phyloP scores from a whole-genome alignment of 164 flowering plant species.

The Hamamelis virginiana region DNA sequence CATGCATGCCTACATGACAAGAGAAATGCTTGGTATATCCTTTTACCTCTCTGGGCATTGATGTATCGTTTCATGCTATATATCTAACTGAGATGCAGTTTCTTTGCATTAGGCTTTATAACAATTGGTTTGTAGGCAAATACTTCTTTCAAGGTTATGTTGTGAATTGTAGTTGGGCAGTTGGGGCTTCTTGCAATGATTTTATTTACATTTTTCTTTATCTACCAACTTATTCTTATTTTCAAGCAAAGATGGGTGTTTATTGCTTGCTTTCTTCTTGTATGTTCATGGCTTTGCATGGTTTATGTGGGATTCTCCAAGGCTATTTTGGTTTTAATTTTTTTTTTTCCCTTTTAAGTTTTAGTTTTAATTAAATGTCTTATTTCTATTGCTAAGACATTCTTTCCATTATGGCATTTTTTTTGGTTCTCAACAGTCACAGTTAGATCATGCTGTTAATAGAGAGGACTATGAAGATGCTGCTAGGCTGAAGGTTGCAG shows the following conservation, averaged over 20 bases:
- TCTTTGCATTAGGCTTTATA: too few relatives aligned
- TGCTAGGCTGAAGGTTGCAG: conserved; percentile 89
- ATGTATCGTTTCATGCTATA: too few relatives aligned
- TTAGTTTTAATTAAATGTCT: neutral
- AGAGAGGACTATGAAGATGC: conserved; percentile 84
- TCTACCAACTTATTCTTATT: too few relatives aligned
- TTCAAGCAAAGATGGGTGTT: too few relatives aligned
- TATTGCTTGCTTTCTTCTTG: too few relatives aligned
- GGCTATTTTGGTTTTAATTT: neutral
- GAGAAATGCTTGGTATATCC: too few relatives aligned
- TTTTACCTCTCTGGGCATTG: too few relatives aligned
- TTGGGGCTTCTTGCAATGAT: neutral
- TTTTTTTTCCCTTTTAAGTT: neutral
- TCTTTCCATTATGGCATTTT: conserved; percentile 1
- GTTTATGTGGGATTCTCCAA: neutral
- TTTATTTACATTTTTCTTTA: too few relatives aligned
- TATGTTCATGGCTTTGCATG: too few relatives aligned
- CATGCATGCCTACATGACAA: too few relatives aligned
- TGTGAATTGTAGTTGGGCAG: neutral
- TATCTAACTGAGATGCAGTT: too few relatives aligned
- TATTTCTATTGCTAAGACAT: neutral
- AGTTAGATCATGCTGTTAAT: conserved; percentile 55
- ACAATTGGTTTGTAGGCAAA: neutral
- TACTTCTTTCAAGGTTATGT: neutral
- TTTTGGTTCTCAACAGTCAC: conserved; percentile 52